Conservation (phyloP, 2,329 filamentous ascomycete genomes). For the Colletotrichum paranaense region DNA sequence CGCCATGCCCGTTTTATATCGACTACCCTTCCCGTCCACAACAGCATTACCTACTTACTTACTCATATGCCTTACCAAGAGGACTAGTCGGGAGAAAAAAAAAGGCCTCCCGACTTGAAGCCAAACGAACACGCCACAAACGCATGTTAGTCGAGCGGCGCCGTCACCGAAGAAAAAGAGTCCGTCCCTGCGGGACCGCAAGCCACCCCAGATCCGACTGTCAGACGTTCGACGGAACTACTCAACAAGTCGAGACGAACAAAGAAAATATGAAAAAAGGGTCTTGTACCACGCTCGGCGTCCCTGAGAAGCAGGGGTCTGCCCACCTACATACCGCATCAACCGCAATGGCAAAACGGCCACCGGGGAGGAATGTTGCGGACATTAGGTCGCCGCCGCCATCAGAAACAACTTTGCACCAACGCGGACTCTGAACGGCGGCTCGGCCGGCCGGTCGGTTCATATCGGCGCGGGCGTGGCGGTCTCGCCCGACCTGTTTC, state of each 20-base stretch:
- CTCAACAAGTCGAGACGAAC: not conserved
- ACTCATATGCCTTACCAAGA: not conserved
- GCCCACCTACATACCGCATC: not conserved
- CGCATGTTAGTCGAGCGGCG: not conserved
- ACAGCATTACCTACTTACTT: not conserved
- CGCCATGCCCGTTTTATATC: not conserved
- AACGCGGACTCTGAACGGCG: not conserved
- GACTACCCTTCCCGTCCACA: not conserved
- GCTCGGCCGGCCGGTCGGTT: not conserved
- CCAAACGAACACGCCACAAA: slow-evolving; percentile 10
- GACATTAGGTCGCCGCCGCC: not conserved
- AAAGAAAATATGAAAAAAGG: not conserved
- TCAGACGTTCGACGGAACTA: not conserved
- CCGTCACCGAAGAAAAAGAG: not conserved
- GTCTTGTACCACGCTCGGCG: not conserved
- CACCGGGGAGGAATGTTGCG: not conserved
- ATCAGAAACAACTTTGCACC: not conserved
- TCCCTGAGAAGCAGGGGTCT: not conserved
- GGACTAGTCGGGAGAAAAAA: not conserved
- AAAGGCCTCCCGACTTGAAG: not conserved
- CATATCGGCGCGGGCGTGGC: slow-evolving; percentile 3
- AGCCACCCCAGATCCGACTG: not conserved
- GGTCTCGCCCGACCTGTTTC: slow-evolving; percentile 11
- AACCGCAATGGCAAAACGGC: not conserved
- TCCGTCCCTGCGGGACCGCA: not conserved